Base-by-base conservation (phyloP, 2,329 filamentous ascomycete genomes). In the Fusarium coffeatum region DNA sequence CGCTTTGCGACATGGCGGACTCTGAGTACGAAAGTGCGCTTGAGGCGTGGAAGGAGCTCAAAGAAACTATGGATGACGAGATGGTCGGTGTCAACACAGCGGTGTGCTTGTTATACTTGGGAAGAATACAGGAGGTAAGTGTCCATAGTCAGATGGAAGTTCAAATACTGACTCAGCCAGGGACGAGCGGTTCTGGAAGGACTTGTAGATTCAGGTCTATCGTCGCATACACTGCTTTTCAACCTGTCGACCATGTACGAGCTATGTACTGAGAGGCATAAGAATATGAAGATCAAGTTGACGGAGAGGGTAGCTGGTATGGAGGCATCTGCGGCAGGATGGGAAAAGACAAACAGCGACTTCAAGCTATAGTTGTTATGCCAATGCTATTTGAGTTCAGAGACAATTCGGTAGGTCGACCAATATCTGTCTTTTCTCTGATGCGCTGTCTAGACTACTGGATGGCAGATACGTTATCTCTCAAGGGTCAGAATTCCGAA, bases 191-290 rank as follows among this genome's bases (percentile, higher is more conserved):
- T 92, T 2, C 82, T 98, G 5, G 91, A 95, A 74, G 80, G 82
- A 0, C 81, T 97, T 13, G 83, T 94, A 0, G 84, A 88, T 5
- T 78, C 83, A 1, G 88, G 89, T 2, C 83, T 88, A 42, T 87
- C 89, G 0, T 98, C 95, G 61, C 90, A 92, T 68, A 92, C 92
- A 1, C 81, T 97, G 4, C 87, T 97, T 0, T 97, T 98, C 81
- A 98, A 98, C 77, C 80, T 99, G 15, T 89, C 90, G 13, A 98
- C 95, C 0, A 88, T 97, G 74, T 98, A 97, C 77, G 96, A 98
- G 80, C 85, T 98, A 10, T 96, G 92, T 77, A 94, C 92, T 0
- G 94, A 98, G 73, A 87, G 88, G 66, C 88, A 93, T 43, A 84
- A 88, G 50, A 86, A 86, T 15, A 80, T 92, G 72, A 98, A 98